Conservation (phyloP, 176 grass and related monocot species). For the Aegilops sharonensis region DNA sequence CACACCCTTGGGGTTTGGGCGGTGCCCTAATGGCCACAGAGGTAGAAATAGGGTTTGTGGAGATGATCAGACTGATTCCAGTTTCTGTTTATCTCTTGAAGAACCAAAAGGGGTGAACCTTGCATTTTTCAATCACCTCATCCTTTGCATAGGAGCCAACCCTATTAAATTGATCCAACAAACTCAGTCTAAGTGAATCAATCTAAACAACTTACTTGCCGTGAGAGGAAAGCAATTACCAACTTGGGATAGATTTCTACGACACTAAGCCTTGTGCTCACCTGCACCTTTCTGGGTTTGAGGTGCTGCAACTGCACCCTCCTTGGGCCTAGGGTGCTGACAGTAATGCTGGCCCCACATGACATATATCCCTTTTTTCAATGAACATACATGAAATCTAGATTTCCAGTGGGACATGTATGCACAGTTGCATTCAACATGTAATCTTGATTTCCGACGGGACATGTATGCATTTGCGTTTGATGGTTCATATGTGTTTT, state of each 20-base stretch:
- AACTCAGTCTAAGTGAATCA: background rate
- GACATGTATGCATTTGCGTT: slow-evolving; percentile 12
- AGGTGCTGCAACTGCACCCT: background rate
- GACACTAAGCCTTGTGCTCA: background rate
- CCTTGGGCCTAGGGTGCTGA: background rate
- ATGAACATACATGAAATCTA: background rate
- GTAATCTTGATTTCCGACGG: background rate
- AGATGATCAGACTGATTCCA: background rate
- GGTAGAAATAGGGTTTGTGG: background rate
- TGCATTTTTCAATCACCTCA: too few relatives aligned
- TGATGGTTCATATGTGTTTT: background rate
- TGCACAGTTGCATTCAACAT: background rate
- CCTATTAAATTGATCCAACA: background rate
- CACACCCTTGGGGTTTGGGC: background rate
- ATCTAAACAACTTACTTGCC: background rate
- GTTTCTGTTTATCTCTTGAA: background rate
- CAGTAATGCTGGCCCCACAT: background rate
- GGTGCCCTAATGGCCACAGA: background rate
- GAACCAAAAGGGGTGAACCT: background rate
- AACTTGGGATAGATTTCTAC: background rate
- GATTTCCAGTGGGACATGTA: background rate
- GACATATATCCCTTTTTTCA: background rate
- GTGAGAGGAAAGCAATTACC: background rate
- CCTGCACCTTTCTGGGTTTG: background rate
- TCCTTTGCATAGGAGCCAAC: background rate